Percentiles rank a stretch among this genome's conserved stretches.
phyloP scores from a whole-genome alignment of 2,329 filamentous ascomycete species.

The Hypocrella siamensis region DNA sequence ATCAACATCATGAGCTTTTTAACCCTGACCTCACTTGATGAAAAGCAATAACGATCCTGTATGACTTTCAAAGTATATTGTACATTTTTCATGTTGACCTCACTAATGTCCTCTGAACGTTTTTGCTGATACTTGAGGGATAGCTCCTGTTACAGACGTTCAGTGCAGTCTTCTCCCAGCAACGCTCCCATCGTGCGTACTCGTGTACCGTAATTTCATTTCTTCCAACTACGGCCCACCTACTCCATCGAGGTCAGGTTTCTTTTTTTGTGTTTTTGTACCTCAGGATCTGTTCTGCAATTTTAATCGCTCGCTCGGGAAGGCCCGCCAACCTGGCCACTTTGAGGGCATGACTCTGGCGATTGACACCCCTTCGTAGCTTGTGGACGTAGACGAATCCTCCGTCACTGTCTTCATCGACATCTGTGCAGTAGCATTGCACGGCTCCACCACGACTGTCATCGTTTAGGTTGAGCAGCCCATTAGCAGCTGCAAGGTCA shows the following conservation, averaged over 20 bases:
- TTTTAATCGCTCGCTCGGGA: slow-evolving; percentile 52
- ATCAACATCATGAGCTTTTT: slow-evolving; percentile 48
- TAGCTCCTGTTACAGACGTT: too few species aligned
- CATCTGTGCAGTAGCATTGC: slow-evolving; percentile 76
- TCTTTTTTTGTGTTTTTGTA: slow-evolving; percentile 1
- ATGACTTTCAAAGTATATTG: slow-evolving; percentile 25
- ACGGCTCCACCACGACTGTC: slow-evolving; percentile 25
- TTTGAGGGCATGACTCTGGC: slow-evolving; percentile 79
- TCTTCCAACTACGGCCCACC: too few species aligned
- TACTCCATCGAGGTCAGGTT: too few species aligned
- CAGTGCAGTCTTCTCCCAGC: too few species aligned
- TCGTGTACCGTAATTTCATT: too few species aligned
- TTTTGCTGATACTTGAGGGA: too few species aligned
- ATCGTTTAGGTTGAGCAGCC: slow-evolving; percentile 17
- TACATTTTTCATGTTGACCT: slow-evolving; percentile 5
- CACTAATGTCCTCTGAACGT: too few species aligned
- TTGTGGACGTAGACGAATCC: slow-evolving; percentile 80
- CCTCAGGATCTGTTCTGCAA: slow-evolving; percentile 45
- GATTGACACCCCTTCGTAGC: slow-evolving; percentile 68
- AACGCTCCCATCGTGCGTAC: too few species aligned
- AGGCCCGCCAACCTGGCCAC: slow-evolving; percentile 80
- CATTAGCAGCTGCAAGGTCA: slow-evolving; percentile 50
- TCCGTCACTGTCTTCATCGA: slow-evolving; percentile 53
- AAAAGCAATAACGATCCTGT: slow-evolving; percentile 37
- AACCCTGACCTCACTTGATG: slow-evolving; percentile 49